Evolutionary conservation across 805 yeast species (phyloP), one percentile per base, ranked within the genome.

Genomic region (Ogataea ganodermae): DNA sequence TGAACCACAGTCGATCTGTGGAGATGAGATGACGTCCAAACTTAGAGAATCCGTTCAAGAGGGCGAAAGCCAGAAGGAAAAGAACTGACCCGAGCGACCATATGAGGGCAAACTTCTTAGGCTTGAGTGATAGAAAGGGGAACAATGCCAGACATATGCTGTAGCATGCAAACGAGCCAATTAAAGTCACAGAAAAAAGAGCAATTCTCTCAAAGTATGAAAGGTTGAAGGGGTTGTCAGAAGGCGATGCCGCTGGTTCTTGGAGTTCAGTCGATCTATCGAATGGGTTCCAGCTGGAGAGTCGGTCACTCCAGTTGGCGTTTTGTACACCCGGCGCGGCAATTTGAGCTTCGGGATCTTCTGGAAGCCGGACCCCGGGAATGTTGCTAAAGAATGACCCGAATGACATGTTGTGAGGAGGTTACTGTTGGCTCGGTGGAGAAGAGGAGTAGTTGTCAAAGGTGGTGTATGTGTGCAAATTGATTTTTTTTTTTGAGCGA

Each of bases 51-150:
- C 98, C 98, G 70, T 88, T 96, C 24, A 90, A 70, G 5, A 89
- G 76, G 2, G 96, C 97, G 68, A 91, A 90, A 13, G 96, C 86
- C 4, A 85, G 65, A 30, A 91, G 82, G 65, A 91, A 90, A 37
- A 91, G 67, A 16, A 90, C 62, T 3, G 95, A 84, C 0, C 96
- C 97, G 69, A 90, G 73, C 2, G 96, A 79, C 97, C 97, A 90
- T 26, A 83, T 61, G 33, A 81, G 68, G 13, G 94, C 96, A 61
- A 90, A 90, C 66, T 91, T 90, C 44, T 90, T 74, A 7, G 97
- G 97, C 57, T 84, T 81, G 37, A 88, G 68, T 2, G 94, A 89
- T 50, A 90, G 70, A 12, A 90, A 84, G 0, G 97, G 97, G 63
- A 91, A 81, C 56, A 91, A 68, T 45, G 87, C 79, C 56, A 89